phyloP scores from a whole-genome alignment of 1,284 basidiomycete species.

The Crepidotus sp. region DNA sequence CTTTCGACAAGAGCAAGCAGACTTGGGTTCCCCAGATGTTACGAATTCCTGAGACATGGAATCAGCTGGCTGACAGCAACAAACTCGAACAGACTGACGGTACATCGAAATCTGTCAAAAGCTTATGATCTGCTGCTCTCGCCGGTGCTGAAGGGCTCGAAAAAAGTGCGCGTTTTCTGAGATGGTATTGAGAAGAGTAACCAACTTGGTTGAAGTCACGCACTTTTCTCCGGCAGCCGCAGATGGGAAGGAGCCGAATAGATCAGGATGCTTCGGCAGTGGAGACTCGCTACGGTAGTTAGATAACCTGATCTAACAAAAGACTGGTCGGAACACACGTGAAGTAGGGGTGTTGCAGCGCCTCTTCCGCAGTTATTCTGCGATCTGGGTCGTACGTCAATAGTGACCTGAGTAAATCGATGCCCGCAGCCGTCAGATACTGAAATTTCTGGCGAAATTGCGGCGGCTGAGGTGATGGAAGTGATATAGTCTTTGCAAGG shows the following conservation, averaged over 20 bases:
- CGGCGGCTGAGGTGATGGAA: slow-evolving; percentile 68
- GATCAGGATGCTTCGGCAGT: slow-evolving; percentile 92
- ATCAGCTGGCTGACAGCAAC: not conserved
- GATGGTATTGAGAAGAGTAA: slow-evolving; percentile 5
- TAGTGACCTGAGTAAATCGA: slow-evolving; percentile 78
- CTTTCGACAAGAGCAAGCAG: not conserved
- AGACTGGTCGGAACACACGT: slow-evolving; percentile 36
- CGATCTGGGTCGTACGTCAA: slow-evolving; percentile 84
- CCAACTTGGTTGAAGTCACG: slow-evolving; percentile 23
- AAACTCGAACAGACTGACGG: slow-evolving; percentile 16
- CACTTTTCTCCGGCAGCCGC: slow-evolving; percentile 95
- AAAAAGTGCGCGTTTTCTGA: slow-evolving; percentile 61
- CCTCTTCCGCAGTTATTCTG: slow-evolving; percentile 83
- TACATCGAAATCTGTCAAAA: slow-evolving; percentile 39
- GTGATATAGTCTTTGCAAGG: slow-evolving; percentile 68
- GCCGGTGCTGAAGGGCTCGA: slow-evolving; percentile 68
- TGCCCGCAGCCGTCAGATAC: slow-evolving; percentile 73
- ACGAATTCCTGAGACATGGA: slow-evolving; percentile 2
- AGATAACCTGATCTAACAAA: not conserved
- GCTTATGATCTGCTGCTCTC: slow-evolving; percentile 55
- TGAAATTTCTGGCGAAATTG: slow-evolving; percentile 73
- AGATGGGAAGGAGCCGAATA: slow-evolving; percentile 94
- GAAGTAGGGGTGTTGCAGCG: slow-evolving; percentile 88
- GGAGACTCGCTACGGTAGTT: slow-evolving; percentile 70
- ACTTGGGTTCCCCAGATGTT: not conserved